These are phyloP conservation scores for Magnusiomyces paraingens DNA, from an alignment of 1,139 yeast genomes.

Conservation along the genomic window DNA sequence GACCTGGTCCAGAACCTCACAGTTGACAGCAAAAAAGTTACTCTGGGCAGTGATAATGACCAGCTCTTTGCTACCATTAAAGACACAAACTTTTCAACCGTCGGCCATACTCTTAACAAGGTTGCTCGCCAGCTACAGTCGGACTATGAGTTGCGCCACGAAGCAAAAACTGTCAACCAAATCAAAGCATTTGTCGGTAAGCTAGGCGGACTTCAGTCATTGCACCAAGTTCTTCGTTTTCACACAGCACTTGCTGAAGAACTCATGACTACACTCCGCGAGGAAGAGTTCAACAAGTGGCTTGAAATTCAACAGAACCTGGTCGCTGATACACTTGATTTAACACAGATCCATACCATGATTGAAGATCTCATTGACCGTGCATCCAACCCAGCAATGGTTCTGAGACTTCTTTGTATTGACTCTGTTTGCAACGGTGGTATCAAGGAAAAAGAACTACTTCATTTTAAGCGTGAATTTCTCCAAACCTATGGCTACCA, in stretches of 20 bases:
- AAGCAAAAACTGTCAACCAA: constrained; percentile 54
- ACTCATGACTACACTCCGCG: constrained; percentile 49
- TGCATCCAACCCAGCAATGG: constrained; percentile 35
- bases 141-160: constrained; percentile 58
- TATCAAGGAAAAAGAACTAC: constrained; percentile 52
- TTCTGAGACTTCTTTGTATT: constrained; percentile 47
- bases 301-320: constrained; percentile 72
- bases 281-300: constrained; percentile 46
- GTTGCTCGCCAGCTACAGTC: constrained; percentile 67
- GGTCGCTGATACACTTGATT: constrained; percentile 49
- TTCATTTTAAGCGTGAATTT: constrained; percentile 43
- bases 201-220: constrained; percentile 58
- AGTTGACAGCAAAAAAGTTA: constrained; percentile 29
- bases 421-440: constrained; percentile 61
- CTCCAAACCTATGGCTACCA: constrained; percentile 55
- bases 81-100: constrained; percentile 69
- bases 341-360: constrained; percentile 44
- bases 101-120: constrained; percentile 65
- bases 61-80: constrained; percentile 46
- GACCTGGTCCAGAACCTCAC: constrained; percentile 9
- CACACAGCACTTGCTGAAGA: constrained; percentile 75
- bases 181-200: constrained; percentile 68
- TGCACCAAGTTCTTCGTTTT: constrained; percentile 62
- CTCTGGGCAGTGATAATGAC: constrained; percentile 34
- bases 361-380: constrained; percentile 47